A percentile compares a stretch with the other conserved stretches of the same genome.
phyloP scores from a whole-genome alignment of 2,329 filamentous ascomycete species.

The Penicillium brasilianum region DNA sequence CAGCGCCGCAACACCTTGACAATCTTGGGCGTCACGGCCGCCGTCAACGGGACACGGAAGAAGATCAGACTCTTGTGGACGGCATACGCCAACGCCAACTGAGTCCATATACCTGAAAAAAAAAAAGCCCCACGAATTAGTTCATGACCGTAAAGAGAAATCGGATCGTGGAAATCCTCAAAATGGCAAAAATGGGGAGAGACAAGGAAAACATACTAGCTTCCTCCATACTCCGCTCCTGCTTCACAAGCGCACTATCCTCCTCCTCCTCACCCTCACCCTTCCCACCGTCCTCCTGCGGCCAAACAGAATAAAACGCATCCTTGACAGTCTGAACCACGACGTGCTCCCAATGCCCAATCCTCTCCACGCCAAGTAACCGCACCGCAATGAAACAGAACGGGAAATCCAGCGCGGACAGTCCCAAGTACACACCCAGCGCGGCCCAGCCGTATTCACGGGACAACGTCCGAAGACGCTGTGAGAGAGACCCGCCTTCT shows the following conservation, averaged over 20 bases:
- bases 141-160: slow-evolving; percentile 6
- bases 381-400: slow-evolving; percentile 92
- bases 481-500: slow-evolving; percentile 62
- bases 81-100: slow-evolving; percentile 90
- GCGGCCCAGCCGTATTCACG: slow-evolving; percentile 95
- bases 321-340: slow-evolving; percentile 46
- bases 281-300: slow-evolving; percentile 4
- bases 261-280: slow-evolving; percentile 24
- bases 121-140: too few species aligned
- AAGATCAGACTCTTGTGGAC: slow-evolving; percentile 99
- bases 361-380: slow-evolving; percentile 79
- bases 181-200: not conserved
- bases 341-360: slow-evolving; percentile 64
- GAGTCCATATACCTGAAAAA: slow-evolving; percentile 71
- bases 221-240: slow-evolving; percentile 64
- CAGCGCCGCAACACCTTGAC: slow-evolving; percentile 84
- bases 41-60: slow-evolving; percentile 88
- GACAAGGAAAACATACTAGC: slow-evolving; percentile 68
- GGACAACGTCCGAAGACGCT: slow-evolving; percentile 79
- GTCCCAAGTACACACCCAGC: slow-evolving; percentile 82
- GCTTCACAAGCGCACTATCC: slow-evolving; percentile 58
- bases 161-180: too few species aligned
- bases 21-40: slow-evolving; percentile 90
- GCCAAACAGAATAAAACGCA: slow-evolving; percentile 46
- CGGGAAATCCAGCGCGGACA: slow-evolving; percentile 89